Evolutionary conservation across 768 basidiomycete species (phyloP), one percentile per base, ranked within the genome.

Genomic region (Lactifluus echinatus): DNA sequence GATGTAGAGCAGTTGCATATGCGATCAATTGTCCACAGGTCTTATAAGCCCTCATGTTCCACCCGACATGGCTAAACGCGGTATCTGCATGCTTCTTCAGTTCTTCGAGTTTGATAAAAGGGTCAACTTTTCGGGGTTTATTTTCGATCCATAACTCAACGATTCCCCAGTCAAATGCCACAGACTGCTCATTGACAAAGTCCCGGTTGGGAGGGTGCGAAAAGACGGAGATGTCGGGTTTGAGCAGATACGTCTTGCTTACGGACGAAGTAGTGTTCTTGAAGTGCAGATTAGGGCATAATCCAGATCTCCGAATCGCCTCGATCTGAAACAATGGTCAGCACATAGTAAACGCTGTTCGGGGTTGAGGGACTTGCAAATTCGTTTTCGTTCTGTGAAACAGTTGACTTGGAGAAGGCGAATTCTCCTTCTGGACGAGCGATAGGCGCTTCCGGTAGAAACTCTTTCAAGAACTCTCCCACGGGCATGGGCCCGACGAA

Each of bases 111-210:
- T 40, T 10, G n/a, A 40, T 40, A 8, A 40, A 40, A 40, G 39
- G 39, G n/a, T 49, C 47, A 2, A 19, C 24, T 12, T 33, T n/a
- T 4, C 36, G 31, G 37, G 23, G 8, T 21, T 44, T 44, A n/a
- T 44, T 26, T 37, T 21, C 46, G 55, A 40, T 56, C 55, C 55
- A 44, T 11, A 44, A 5, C 15, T 44, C 46, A 50, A 36, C 47
- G 47, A 6, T 3, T 44, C 43, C 24, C 43, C 43, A 49, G 14
- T 33, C 47, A 12, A 36, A 23, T 37, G 4, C 26, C 37, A 3
- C 17, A 14, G 17, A 15, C 15, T 26, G 17, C 37, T 47, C 46
- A 47, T 10, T 47, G 29, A 11, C 46, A 28, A 29, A 28, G n/a
- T 15, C 10, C 17, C 2, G 46, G n/a, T 47, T 26, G 15, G 46